Conservation (phyloP, 2,329 filamentous ascomycete species). For the Esteya vermicola region DNA sequence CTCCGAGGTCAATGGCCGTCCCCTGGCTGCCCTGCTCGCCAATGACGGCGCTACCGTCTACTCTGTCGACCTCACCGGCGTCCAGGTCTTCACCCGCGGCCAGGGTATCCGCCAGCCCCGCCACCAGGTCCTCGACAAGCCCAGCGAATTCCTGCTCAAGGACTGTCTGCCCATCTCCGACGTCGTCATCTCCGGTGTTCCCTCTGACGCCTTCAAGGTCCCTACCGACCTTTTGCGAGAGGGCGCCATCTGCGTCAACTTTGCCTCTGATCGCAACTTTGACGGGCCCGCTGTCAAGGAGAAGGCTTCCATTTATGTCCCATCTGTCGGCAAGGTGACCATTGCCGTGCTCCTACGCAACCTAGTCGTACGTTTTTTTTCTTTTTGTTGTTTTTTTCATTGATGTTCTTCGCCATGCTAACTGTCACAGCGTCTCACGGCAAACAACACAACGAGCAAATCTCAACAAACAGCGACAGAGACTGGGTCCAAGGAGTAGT, state of each 20-base stretch:
- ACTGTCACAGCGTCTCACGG: conserved; percentile 2
- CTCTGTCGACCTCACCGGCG: conserved; percentile 81
- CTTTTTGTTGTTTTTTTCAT: too few species aligned
- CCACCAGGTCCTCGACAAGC: conserved; percentile 77
- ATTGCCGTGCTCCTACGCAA: conserved; percentile 86
- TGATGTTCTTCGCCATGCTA: neutral
- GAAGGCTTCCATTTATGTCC: conserved; percentile 92
- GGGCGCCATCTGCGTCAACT: conserved; percentile 97
- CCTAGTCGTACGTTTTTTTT: conserved; percentile 58
- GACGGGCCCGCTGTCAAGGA: conserved; percentile 73
- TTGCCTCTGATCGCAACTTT: conserved; percentile 93
- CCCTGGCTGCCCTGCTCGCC: conserved; percentile 79
- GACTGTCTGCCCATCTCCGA: conserved; percentile 79
- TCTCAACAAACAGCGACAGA: too few species aligned
- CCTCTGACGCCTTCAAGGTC: conserved; percentile 78
- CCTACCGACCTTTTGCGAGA: conserved; percentile 70
- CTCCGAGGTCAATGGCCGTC: conserved; percentile 87
- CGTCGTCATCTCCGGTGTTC: conserved; percentile 88
- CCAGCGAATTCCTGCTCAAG: conserved; percentile 57
- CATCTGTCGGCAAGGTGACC: conserved; percentile 93
- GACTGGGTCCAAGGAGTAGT: neutral
- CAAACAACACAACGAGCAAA: neutral
- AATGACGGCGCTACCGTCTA: conserved; percentile 96
- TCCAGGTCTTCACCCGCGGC: conserved; percentile 85
- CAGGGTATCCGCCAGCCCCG: conserved; percentile 71